Base-by-base conservation (phyloP, 2,329 filamentous ascomycete species). In the Diaporthe citriasiana region DNA sequence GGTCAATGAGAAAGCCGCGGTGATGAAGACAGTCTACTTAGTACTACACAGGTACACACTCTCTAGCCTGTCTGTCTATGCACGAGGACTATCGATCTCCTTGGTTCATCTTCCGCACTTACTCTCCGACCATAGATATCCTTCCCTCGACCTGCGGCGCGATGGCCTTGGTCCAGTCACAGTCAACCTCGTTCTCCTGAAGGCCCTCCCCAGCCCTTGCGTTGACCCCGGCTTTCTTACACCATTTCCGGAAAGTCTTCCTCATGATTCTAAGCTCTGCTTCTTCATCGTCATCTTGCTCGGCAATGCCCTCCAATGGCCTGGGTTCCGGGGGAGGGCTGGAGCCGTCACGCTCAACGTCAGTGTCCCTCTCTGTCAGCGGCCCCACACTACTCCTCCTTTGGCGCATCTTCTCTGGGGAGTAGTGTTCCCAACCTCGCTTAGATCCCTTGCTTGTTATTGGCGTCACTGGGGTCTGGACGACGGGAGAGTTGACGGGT, bases 151-250 rank as follows among this genome's bases (percentile, higher is more conserved):
- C 75, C 73, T 89, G 88, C 0, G 95, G 95, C 72, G 92, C 90
- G 81, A 97, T 95, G 1, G 94, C 93, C 75, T 89, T 90, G 12
- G 94, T 96, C 94, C 95, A 97, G 76, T 92, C 88, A 42, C 93
- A 91, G 68, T 91, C 88, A 57, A 86, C 86, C 75, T 91, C 91
- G 0, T 85, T 88, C 68, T 91, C 86, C 73, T 88, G 86, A 74
- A 94, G 87, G 22, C 89, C 87, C 74, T 89, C 88, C 53, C 85
- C 88, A 15, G 85, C 80, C 66, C 82, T 79, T 69, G 85, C 87
- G 74, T 91, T 86, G 27, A 97, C 84, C 0, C 91, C 91, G 0
- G 93, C 91, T 74, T 91, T 83, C 30, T 89, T 86, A 79, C 92
- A 93, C 95, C 95, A 97, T 78, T 93, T 94, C 27, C 87, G 84